A percentile compares a stretch with the other conserved stretches of the same genome.
These are phyloP conservation scores for Pythium grandisporangium DNA, from an alignment of 352 stramenopile genomes.

Conservation along the genomic window DNA sequence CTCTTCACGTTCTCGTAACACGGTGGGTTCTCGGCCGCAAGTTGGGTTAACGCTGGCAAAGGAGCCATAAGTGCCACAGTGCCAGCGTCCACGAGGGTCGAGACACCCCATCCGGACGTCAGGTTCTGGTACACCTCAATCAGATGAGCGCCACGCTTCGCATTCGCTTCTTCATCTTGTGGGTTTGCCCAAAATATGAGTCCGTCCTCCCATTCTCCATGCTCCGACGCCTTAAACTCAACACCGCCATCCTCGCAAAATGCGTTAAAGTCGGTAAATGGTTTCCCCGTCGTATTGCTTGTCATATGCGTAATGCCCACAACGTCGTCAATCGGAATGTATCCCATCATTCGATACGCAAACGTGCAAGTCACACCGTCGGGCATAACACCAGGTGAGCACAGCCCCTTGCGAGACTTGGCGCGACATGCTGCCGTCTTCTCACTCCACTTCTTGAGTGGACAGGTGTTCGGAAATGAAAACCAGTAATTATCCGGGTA, in stretches of 20 bases:
- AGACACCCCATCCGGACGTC: background rate
- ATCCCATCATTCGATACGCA: conserved; percentile 18
- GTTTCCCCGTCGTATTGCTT: conserved; percentile 5
- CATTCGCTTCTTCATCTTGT: conserved; percentile 10
- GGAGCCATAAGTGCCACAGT: conserved; percentile 4
- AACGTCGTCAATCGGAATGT: conserved; percentile 20
- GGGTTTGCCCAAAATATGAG: conserved; percentile 23
- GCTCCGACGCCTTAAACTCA: conserved; percentile 13
- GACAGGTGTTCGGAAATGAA: conserved; percentile 64
- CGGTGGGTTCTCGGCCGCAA: conserved; percentile 14
- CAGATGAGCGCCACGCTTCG: conserved; percentile 8
- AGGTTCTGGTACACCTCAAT: conserved; percentile 13
- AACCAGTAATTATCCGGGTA: conserved; percentile 55
- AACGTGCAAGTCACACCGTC: conserved; percentile 26
- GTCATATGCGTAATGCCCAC: conserved; percentile 24
- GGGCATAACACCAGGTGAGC: conserved; percentile 8
- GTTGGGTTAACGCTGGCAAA: conserved; percentile 12
- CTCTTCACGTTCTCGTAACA: conserved; percentile 18
- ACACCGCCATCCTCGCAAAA: conserved; percentile 16
- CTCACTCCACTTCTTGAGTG: conserved; percentile 17
- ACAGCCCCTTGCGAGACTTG: conserved; percentile 9
- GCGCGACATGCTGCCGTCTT: conserved; percentile 13
- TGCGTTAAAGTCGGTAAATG: conserved; percentile 12
- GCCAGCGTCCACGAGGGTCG: conserved; percentile 7
- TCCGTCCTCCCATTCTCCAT: conserved; percentile 1